Evolutionary conservation across 352 stramenopile species (phyloP), one percentile per base, ranked within the genome.

Genomic region (Phytophthora sojae): DNA sequence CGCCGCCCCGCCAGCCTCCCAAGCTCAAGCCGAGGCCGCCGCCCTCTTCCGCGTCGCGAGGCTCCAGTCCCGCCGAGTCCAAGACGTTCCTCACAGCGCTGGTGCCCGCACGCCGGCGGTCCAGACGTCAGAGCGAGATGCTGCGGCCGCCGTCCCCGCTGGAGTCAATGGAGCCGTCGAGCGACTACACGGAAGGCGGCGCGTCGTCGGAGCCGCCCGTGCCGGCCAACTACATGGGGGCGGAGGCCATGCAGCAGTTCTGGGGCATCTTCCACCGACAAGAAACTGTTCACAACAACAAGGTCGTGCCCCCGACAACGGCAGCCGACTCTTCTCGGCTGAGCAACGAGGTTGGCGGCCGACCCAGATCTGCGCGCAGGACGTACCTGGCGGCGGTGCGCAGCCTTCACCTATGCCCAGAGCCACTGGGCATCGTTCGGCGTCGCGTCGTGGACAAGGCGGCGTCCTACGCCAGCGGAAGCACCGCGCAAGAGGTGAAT

Each of bases 221-320:
- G 4, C 67, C 73, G 21, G 64, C 72, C 49, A 92, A 91, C 60
- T 92, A 95, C 77, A 81, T 92, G 50, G 87, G 85, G 21, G 15
- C 25, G 19, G 75, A 88, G 4, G 85, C 85, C 4, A 76, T 95
- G 60, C 67, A 83, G 12, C 67, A 76, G 25, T 93, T 93, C 69
- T 95, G 87, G 85, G 64, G 60, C 29, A 81, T 91, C 51, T 95
- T 95, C 60, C 87, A 93, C 32, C 82, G 79, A 2, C 81, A 95
- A 52, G 83, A 92, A 53, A 76, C 67, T 0, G 74, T 89, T 30
- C 77, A 80, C 62, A 88, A 90, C 69, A 81, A 90, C 70, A 79
- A 79, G 61, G n/a, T 52, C 2, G 61, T 73, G 19, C 30, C 58
- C 53, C 21, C 55, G 1, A 6, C 45, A 3, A 15, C 32, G 4